These are phyloP conservation scores for Tricholoma bakamatsutake DNA, from an alignment of 768 basidiomycete species.

Conservation along the genomic window DNA sequence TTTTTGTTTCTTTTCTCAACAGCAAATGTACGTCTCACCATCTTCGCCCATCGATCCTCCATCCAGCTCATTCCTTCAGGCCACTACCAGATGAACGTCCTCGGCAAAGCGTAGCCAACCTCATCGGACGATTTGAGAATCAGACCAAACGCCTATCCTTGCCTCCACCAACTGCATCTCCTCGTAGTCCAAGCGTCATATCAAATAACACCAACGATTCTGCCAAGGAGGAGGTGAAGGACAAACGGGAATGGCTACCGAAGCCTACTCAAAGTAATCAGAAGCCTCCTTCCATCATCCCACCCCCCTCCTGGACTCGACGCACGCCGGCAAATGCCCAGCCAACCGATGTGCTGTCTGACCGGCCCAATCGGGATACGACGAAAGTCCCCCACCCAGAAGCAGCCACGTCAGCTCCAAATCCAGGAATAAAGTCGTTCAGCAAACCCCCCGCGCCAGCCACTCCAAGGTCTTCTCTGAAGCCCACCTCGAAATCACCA, in stretches of 20 bases:
- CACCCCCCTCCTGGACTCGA: constrained; percentile 29
- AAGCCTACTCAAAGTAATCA: constrained; percentile 29
- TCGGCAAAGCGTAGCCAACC: constrained; percentile 81
- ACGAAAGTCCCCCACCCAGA: constrained; percentile 4
- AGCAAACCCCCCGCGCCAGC: constrained; percentile 10
- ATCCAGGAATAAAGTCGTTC: constrained; percentile 14
- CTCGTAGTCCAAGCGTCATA: constrained; percentile 61
- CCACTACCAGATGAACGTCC: constrained; percentile 85
- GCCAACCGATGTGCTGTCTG: constrained; percentile 15
- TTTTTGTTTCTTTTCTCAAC: constrained; percentile 10
- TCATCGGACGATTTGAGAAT: constrained; percentile 85
- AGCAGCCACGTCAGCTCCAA: constrained; percentile 4
- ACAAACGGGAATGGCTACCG: constrained; percentile 77
- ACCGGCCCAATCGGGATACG: constrained; percentile 10
- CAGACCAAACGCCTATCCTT: constrained; percentile 61
- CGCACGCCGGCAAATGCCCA: constrained; percentile 25
- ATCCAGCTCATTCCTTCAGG: constrained; percentile 35
- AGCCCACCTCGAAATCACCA: constrained; percentile 15
- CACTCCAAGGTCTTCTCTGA: constrained; percentile 19
- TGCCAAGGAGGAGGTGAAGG: constrained; percentile 59
- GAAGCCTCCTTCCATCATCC: constrained; percentile 30
- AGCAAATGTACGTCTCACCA: constrained; percentile 27
- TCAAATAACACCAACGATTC: constrained; percentile 63
- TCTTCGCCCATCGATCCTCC: constrained; percentile 9
- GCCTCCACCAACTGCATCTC: constrained; percentile 31